phyloP scores from a whole-genome alignment of 1,284 basidiomycete species.

The Golubevia pallescens region DNA sequence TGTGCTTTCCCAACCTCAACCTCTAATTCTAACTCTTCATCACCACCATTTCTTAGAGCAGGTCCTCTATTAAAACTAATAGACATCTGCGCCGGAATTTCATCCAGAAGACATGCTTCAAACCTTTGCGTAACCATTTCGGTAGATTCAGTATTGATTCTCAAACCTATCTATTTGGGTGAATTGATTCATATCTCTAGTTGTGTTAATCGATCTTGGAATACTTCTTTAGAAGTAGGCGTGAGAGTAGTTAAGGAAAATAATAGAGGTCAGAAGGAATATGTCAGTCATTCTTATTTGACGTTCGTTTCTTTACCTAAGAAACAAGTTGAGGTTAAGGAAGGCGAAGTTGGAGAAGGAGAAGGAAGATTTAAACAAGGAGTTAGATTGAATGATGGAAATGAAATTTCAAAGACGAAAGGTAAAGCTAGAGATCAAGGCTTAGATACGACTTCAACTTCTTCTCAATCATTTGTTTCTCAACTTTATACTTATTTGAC shows the following conservation, averaged over 20 bases:
- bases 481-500: too few relatives aligned
- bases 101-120: slow-evolving; percentile 39
- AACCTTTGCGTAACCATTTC: slow-evolving; percentile 42
- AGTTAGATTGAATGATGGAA: slow-evolving; percentile 10
- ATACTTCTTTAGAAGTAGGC: slow-evolving; percentile 44
- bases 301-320: slow-evolving; percentile 36
- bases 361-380: slow-evolving; percentile 1
- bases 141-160: slow-evolving; percentile 42
- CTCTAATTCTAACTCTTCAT: slow-evolving; percentile 2
- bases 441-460: background rate
- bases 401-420: slow-evolving; percentile 4
- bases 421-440: background rate
- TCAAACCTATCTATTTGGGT: slow-evolving; percentile 44
- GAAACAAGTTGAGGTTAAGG: slow-evolving; percentile 19
- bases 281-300: slow-evolving; percentile 47
- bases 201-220: slow-evolving; percentile 45
- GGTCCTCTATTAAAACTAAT: slow-evolving; percentile 47
- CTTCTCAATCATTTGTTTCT: background rate
- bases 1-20: slow-evolving; percentile 30
- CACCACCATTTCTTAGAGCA: slow-evolving; percentile 25
- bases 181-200: slow-evolving; percentile 44
- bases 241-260: slow-evolving; percentile 42
- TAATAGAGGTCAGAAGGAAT: slow-evolving; percentile 19
- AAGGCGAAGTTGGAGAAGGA: slow-evolving; percentile 12
- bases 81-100: slow-evolving; percentile 45